Base-by-base conservation (phyloP, 495 filamentous ascomycete species). In the Penicillium tannophilum region DNA sequence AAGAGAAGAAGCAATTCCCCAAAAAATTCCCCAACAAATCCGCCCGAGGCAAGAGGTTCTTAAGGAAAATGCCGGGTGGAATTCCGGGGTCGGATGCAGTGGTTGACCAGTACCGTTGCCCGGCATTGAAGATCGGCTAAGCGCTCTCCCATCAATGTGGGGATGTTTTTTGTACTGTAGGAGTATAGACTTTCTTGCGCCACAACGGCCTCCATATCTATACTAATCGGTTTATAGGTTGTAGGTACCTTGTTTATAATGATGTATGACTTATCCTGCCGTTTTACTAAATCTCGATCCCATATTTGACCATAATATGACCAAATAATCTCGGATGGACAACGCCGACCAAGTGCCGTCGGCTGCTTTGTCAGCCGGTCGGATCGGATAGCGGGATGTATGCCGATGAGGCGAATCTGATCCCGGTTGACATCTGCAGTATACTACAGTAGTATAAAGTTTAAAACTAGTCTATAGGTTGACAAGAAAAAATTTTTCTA, bases 61-160 rank as follows among this genome's bases (percentile, higher is more conserved):
- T 62, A 61, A 67, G 57, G 56, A 39, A 68, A 63, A 53, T 69
- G 61, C 67, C 70, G 70, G 68, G 56, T 56, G 49, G 50, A 60
- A 70, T 68, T 70, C 67, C 69, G 68, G 68, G 72, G 68, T 71
- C 65, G 70, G 70, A 74, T 66, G 62, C 52, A 53, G 60, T 28
- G 47, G 42, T 66, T 14, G 55, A 52, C 39, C 62, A 71, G 50
- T 63, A 58, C 65, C 66, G 62, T 67, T 43, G 48, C 56, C 69
- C 74, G 72, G 73, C 73, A 76, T 45, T 64, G 67, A 60, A 68
- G 71, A 76, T 78, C 76, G 76, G 76, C 71, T 79, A 79, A 74
- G 70, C 64, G 60, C 65, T 76, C 68, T 66, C 46, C 75, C 75
- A 73, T 63, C 52, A 41, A 61, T 66, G 56, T 61, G 64, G 61